Evolutionary conservation across 495 filamentous ascomycete genomes (phyloP), one percentile per base, ranked within the genome.

Genomic region (Clavariopsis aquatica): DNA sequence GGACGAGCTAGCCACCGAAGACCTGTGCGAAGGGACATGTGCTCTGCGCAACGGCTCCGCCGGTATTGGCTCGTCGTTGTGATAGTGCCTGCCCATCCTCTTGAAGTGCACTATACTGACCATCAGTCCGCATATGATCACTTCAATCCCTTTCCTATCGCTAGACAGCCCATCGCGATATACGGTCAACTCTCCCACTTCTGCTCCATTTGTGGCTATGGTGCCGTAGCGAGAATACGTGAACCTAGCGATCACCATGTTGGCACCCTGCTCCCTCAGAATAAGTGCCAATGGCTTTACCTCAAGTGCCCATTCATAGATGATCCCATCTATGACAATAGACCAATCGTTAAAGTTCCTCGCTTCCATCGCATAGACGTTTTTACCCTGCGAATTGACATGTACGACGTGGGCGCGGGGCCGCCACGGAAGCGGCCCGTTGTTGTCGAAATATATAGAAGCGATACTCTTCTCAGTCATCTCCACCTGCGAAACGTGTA

Each of bases 381-480:
- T 49, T 12, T 28, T 34, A 20, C 36, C 38, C 1, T 36, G 10
- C 10, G 29, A 7, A 23, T 23, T 19, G 9, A 15, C 13, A 27
- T 57, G 46, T 5, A 22, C 9, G 41, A 70, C 47, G 23, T 63
- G 27, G 13, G 68, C 68, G 3, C 68, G 58, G 34, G 68, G 68
- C 1, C 64, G 47, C 64, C 64, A 70, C 8, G 68, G 68, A 22
- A 70, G 49, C 0, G 68, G 64, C 12, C 68, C 68, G 38, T 70
- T 45, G 20, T 63, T 66, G 43, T 64, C 55, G 31, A 70, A 70
- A 1, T 41, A 29, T 17, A 67, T 64, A 3, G 31, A 52, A 6
- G 59, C 68, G 15, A 66, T 31, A 13, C 34, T 27, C 12, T 61
- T 36, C 12, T 58, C 54, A 9, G 9, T 20, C 22, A 8, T 12